Base-by-base conservation (phyloP, 495 filamentous ascomycete genomes). In the Tuber melanosporum region DNA sequence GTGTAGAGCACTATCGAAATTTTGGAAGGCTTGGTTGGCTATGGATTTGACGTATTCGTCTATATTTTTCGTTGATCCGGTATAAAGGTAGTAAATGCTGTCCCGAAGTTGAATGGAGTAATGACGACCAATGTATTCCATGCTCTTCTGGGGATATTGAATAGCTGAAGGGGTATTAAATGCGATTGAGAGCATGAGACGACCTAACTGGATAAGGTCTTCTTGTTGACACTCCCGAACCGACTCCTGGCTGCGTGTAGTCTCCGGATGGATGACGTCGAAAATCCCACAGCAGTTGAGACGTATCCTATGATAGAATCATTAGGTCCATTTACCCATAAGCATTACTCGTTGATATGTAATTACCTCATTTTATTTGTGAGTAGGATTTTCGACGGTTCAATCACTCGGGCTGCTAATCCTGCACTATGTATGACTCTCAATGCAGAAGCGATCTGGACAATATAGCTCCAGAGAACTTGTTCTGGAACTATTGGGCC, bases 381-480 rank as follows among this genome's bases (percentile, higher is more conserved):
- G 62, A 98, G 79, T 41, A 99, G 87, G 70, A 98, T 89, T 82
- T 98, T 98, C 84, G 88, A 93, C 22, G 92, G 85, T 74, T 94
- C 93, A 52, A 98, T 88, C 46, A 94, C 89, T 57, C 94, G 87
- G 62, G 94, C 94, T 36, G 95, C 95, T 26, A 98, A 88, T 9
- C 92, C 91, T 66, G 87, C 89, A 43, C 88, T 87, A 83, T 99
- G 95, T 70, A 98, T 94, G 4, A 91, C 87, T 84, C 93, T 95
- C 57, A 99, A 87, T 9, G 91, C 95, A 77, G 91, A 93, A n/a
- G 92, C 90, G 75, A 98, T 91, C 85, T 99, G 95, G 45, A 94
- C 91, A 72, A 98, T 89, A 83, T 98, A 99, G 75, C 90, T 89
- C 96, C 96, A 99, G 4, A 99, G 84, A 36, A 92, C 86, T 79